Base-by-base conservation (phyloP, 2,329 filamentous ascomycete species). In the Alternaria sp. region DNA sequence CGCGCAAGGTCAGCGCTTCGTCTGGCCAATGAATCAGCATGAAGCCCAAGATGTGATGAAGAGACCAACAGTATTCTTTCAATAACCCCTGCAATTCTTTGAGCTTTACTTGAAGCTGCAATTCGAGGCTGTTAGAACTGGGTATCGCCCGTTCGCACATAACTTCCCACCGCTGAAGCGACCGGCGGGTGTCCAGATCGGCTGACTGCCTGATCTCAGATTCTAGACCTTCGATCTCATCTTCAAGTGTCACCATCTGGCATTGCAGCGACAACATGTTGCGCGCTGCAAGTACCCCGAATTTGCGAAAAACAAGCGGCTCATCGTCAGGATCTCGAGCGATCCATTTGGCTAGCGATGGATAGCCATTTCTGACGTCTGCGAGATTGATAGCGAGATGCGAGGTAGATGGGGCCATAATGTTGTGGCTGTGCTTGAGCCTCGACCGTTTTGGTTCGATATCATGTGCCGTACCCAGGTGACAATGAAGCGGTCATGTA, bases 251-350 rank as follows among this genome's bases (percentile, higher is more conserved):
- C 15, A 37, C 15, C 33, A 37, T 37, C 33, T n/a, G 33, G 1
- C 7, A 37, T 23, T 53, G 50, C 20, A 53, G 18, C 15, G 30
- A 20, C 15, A 41, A 41, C 15, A 69, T 44, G 18, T 67, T 70
- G 2, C 70, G 51, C 4, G 72, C 63, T 12, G 46, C 63, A 1
- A 75, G 41, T 3, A 44, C 30, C 9, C 65, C 55, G 47, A 73
- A 76, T 33, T 64, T 66, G 21, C 66, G 63, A 41, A 71, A 74
- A 1, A 75, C 64, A 20, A 67, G 51, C 50, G 58, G 4, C n/a
- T 71, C 65, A 33, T 66, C 46, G 50, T 73, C 68, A n/a, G 59
- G 60, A 54, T 71, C 69, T 11, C 33, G 49, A 14, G 67, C 66
- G 4, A 71, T 71, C 62, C 62, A 72, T 11, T 45, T 30, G 10